phyloP scores from a whole-genome alignment of 169 alveolate genomes.

The Cryptosporidium sp. region DNA sequence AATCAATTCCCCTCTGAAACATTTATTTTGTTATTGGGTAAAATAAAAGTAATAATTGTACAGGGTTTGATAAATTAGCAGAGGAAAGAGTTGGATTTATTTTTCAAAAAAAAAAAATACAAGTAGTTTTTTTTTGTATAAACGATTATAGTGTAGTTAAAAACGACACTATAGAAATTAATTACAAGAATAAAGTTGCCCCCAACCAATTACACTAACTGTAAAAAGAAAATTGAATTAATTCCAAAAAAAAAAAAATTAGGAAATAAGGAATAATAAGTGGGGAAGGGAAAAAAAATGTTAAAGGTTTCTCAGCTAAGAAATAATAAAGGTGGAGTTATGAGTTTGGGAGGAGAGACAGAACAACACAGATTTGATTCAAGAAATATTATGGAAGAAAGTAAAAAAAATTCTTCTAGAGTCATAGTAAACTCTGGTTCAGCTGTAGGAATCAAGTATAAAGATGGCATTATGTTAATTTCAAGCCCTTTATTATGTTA shows the following conservation, averaged over 20 bases:
- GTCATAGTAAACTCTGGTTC: slow-evolving; percentile 67
- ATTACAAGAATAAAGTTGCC: too few relatives aligned
- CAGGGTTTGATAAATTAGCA: not conserved
- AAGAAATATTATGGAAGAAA: not conserved
- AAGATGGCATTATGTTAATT: slow-evolving; percentile 58
- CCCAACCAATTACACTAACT: too few relatives aligned
- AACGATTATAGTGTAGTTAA: not conserved
- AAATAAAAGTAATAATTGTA: too few relatives aligned
- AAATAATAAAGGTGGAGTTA: not conserved
- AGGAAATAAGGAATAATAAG: not conserved
- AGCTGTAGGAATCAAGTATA: slow-evolving; percentile 60
- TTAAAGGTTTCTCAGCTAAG: not conserved
- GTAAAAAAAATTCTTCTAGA: slow-evolving; percentile 45
- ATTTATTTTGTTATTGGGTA: not conserved
- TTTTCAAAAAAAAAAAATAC: not conserved
- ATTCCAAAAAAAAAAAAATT: not conserved
- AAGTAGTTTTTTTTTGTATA: too few relatives aligned
- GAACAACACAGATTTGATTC: not conserved
- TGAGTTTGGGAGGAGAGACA: not conserved
- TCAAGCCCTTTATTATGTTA: slow-evolving; percentile 61
- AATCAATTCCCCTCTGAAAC: not conserved
- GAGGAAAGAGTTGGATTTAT: not conserved
- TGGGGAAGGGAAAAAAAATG: not conserved
- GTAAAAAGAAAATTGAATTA: not conserved
- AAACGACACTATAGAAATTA: not conserved